Percentiles rank a stretch among this genome's conserved stretches.
These are phyloP conservation scores for Hura crepitans DNA, from an alignment of 441 rosid species.

Conservation along the genomic window DNA sequence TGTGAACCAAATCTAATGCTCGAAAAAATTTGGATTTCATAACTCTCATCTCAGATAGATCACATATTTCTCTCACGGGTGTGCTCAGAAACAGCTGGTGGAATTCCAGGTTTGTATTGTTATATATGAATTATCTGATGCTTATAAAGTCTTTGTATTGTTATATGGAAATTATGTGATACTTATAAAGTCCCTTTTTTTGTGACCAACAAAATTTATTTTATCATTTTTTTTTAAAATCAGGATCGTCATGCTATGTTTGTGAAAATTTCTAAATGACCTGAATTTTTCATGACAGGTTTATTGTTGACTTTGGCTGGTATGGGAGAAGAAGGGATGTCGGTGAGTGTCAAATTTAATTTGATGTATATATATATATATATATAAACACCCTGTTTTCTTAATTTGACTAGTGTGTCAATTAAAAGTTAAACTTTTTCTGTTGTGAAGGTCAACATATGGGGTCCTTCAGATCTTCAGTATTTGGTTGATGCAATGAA, in stretches of 20 bases:
- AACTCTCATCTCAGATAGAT: constrained; percentile 60
- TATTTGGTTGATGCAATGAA: constrained; percentile 85
- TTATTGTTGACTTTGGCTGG: constrained; percentile 67
- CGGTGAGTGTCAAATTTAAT: constrained; percentile 42
- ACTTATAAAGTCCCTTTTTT: not conserved
- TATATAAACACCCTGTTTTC: not conserved
- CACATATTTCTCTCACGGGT: constrained; percentile 89
- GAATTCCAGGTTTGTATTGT: constrained; percentile 71
- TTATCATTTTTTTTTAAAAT: not conserved
- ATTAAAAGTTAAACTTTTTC: constrained; percentile 17
- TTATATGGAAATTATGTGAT: constrained; percentile 17
- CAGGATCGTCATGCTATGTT: constrained; percentile 2
- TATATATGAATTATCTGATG: constrained; percentile 17
- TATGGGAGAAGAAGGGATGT: constrained; percentile 68
- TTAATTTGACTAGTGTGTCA: not conserved
- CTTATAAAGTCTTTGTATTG: not conserved
- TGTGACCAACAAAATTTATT: not conserved
- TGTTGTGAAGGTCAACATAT: constrained; percentile 67
- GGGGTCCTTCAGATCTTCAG: constrained; percentile 95
- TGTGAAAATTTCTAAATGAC: constrained; percentile 9
- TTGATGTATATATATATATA: constrained; percentile 8
- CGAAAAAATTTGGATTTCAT: not conserved
- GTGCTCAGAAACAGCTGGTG: constrained; percentile 94
- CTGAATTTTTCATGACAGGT: constrained; percentile 37
- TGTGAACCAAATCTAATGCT: not conserved